These are phyloP conservation scores for Elsinoe arachidis DNA, from an alignment of 2,329 filamentous ascomycete genomes.

Conservation along the genomic window DNA sequence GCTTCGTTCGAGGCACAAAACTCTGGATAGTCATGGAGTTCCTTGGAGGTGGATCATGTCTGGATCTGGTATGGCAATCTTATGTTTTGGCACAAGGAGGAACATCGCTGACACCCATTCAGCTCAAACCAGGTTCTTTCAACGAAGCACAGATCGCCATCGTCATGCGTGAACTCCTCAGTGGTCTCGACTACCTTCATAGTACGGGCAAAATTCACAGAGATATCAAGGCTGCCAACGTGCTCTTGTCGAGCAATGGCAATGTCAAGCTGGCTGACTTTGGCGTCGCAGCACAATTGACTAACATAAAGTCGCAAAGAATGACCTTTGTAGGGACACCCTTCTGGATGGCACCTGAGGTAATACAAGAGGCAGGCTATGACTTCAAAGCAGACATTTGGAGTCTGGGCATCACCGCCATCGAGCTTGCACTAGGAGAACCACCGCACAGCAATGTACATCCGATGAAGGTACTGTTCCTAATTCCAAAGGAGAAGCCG, in stretches of 20 bases:
- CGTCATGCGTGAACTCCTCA: conserved; percentile 81
- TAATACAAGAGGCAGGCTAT: conserved; percentile 76
- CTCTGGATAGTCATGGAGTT: conserved; percentile 99
- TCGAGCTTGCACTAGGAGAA: conserved; percentile 81
- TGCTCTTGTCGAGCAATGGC: conserved; percentile 78
- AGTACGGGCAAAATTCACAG: conserved; percentile 91
- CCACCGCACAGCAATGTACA: conserved; percentile 80
- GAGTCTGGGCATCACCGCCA: conserved; percentile 85
- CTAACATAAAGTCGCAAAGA: conserved; percentile 93
- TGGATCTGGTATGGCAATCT: conserved; percentile 63
- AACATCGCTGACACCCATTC: conserved; percentile 22
- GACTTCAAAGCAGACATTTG: conserved; percentile 92
- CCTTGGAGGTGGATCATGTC: conserved; percentile 85
- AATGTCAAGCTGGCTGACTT: conserved; percentile 97
- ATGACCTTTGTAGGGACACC: conserved; percentile 97
- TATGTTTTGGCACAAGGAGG: conserved; percentile 13
- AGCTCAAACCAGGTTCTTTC: conserved; percentile 87
- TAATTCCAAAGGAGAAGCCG: conserved; percentile 81
- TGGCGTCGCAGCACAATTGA: conserved; percentile 90
- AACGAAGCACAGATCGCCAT: conserved; percentile 87
- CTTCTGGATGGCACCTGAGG: conserved; percentile 95
- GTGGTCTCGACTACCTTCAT: conserved; percentile 87
- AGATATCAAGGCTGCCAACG: conserved; percentile 94
- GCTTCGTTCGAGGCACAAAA: conserved; percentile 91
- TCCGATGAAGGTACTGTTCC: conserved; percentile 87